Percentiles rank a stretch among this genome's conserved stretches.
These are phyloP conservation scores for Aspergillus latus DNA, from an alignment of 2,329 filamentous ascomycete species.

Conservation along the genomic window DNA sequence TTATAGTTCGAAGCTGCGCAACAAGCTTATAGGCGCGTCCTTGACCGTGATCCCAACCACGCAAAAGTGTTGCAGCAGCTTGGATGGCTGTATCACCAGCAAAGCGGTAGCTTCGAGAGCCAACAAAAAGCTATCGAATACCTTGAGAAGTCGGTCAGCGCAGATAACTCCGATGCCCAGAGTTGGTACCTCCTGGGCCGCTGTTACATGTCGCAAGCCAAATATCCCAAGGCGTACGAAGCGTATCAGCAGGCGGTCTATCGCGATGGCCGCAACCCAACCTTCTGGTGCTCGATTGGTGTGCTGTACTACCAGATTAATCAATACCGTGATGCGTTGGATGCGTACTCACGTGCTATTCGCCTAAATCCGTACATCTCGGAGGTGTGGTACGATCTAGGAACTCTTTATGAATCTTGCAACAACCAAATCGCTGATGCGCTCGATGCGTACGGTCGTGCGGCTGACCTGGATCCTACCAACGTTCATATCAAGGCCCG, in stretches of 20 bases:
- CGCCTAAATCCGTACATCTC: conserved; percentile 97
- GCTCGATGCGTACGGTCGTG: conserved; percentile 90
- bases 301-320: conserved; percentile 99
- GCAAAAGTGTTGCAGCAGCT: conserved; percentile 98
- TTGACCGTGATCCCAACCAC: conserved; percentile 92
- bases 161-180: conserved; percentile 91
- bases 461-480: conserved; percentile 85
- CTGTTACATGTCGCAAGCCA: conserved; percentile 99
- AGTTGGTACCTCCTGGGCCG: conserved; percentile 98
- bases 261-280: conserved; percentile 93
- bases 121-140: conserved; percentile 97
- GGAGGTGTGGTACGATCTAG: conserved; percentile 98
- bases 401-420: conserved; percentile 96
- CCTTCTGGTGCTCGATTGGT: conserved; percentile 99
- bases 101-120: conserved; percentile 84
- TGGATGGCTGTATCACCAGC: conserved; percentile 96
- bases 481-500: conserved; percentile 97
- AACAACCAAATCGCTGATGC: conserved; percentile 98
- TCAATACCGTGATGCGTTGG: conserved; percentile 95
- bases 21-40: conserved; percentile 83
- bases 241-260: conserved; percentile 99
- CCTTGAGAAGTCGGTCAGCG: conserved; percentile 90
- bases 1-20: conserved; percentile 89
- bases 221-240: conserved; percentile 97
- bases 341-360: conserved; percentile 96